Evolutionary conservation across 176 grass and related monocot species (phyloP), one percentile per base, ranked within the genome.

Genomic region (Musa acuminata): DNA sequence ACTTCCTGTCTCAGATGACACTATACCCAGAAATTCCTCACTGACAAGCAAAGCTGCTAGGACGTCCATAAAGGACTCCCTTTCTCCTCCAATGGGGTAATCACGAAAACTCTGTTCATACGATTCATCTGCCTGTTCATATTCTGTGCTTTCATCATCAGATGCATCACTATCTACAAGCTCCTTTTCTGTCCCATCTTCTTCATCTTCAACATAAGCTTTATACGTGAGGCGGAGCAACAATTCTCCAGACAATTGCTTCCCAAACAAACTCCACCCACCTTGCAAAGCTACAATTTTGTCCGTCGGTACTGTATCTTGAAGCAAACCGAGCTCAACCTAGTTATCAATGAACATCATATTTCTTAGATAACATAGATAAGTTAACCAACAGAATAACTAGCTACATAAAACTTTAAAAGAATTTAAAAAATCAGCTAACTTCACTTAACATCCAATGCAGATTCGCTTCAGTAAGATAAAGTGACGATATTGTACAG

Each of bases 1-100:
- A 78, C 62, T 93, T 50, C 65, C 77, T 8, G 87, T 48, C 70
- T 90, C 85, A 1, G 82, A 99, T 0, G 95, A 89, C 67, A 99
- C 90, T 43, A 94, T 99, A 20, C 95, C 95, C 72, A 89, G 95
- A 79, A 99, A 99, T 77, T 99, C 95, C 85, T 99, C 95, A 49
- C 95, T 99, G 16, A 91, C 95, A 66, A 99, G 90, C 80, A 99
- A 64, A 7, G 90, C 90, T 1, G 95, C 95, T 27, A 99, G 83
- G 19, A 89, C 81, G 51, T 99, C 90, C 95, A 99, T 99, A 79
- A 94, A 99, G 16, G 90, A 85, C 3, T 98, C 95, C 72, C 95
- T 89, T 80, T 94, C 90, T 72, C 79, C 88, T 49, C 80, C 84
- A 9, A 25, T 17, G 59, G 77, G 49, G 11, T 88, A 84, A 1